Evolutionary conservation across 192 early-diverging fungal genomes (phyloP).

Genomic region (Phlyctochytrium arcticum): DNA sequence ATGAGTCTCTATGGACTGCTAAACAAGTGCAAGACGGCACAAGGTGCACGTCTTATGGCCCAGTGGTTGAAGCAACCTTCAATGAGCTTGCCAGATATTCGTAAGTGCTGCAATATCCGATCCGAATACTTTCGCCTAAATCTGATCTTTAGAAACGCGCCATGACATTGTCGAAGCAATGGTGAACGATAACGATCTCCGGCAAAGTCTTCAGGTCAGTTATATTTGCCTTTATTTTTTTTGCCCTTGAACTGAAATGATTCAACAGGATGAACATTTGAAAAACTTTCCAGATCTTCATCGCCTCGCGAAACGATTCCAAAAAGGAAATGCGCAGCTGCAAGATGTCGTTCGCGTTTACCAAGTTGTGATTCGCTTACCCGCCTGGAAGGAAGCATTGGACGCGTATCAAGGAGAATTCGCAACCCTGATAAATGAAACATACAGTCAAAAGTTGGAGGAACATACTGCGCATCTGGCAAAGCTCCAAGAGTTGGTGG

Average conservation of each 20-base stretch:
- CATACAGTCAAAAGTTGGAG: constrained; percentile 47
- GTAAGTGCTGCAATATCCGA: constrained; percentile 30
- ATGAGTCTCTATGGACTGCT: constrained; percentile 79
- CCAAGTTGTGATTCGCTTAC: constrained; percentile 74
- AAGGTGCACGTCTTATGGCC: constrained; percentile 77
- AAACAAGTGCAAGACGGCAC: constrained; percentile 85
- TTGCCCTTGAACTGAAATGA: neutral
- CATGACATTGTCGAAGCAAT: constrained; percentile 73
- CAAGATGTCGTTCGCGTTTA: constrained; percentile 84
- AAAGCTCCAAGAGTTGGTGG: constrained; percentile 76
- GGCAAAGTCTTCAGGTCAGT: constrained; percentile 48
- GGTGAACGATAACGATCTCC: constrained; percentile 56
- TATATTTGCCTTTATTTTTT: neutral
- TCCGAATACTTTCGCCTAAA: neutral
- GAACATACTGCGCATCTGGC: constrained; percentile 53
- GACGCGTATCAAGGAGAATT: constrained; percentile 35
- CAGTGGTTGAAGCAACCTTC: constrained; percentile 94
- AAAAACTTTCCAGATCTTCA: constrained; percentile 85
- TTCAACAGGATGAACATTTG: constrained; percentile 66
- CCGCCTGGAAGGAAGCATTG: constrained; percentile 58
- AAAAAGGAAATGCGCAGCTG: constrained; percentile 61
- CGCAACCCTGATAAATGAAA: constrained; percentile 48
- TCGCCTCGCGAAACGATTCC: constrained; percentile 80
- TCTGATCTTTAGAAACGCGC: constrained; percentile 46
- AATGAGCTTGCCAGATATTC: constrained; percentile 64